Evolutionary conservation across 768 basidiomycete species (phyloP).

Genomic region (Mycena chlorophos): DNA sequence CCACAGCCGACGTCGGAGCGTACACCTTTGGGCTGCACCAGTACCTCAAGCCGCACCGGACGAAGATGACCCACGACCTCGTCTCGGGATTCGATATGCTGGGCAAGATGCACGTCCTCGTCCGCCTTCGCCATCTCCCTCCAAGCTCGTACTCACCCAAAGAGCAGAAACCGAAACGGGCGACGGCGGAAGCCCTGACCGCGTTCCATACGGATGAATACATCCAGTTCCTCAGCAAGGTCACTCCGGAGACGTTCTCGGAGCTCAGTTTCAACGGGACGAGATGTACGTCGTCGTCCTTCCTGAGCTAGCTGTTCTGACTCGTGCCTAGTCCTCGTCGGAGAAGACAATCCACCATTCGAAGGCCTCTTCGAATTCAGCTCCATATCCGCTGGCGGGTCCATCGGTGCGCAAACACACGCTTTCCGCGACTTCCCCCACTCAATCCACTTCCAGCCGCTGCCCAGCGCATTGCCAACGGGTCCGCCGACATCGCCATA

Average conservation of each 20-base stretch:
- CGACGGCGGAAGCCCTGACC: slow-evolving; percentile 78
- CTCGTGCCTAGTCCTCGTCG: slow-evolving; percentile 51
- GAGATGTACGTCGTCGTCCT: slow-evolving; percentile 60
- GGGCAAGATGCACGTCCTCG: slow-evolving; percentile 91
- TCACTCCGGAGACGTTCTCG: slow-evolving; percentile 89
- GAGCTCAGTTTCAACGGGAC: slow-evolving; percentile 82
- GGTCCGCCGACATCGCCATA: slow-evolving; percentile 88
- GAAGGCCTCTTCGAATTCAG: slow-evolving; percentile 98
- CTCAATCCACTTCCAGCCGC: slow-evolving; percentile 52
- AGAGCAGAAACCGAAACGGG: slow-evolving; percentile 68
- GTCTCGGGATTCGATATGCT: slow-evolving; percentile 90
- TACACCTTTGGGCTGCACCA: slow-evolving; percentile 86
- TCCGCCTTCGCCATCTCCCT: slow-evolving; percentile 39
- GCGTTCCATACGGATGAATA: slow-evolving; percentile 99
- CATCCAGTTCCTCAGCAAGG: slow-evolving; percentile 83
- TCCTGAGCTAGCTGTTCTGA: background rate
- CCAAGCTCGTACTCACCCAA: background rate
- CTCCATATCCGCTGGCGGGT: slow-evolving; percentile 94
- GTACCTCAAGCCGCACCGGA: slow-evolving; percentile 95
- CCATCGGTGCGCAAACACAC: slow-evolving; percentile 61
- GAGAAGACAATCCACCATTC: slow-evolving; percentile 95
- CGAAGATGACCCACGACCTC: slow-evolving; percentile 91
- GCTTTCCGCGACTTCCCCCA: background rate
- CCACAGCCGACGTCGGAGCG: slow-evolving; percentile 63
- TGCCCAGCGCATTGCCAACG: slow-evolving; percentile 75